A percentile compares a stretch with the other conserved stretches of the same genome.
phyloP scores from a whole-genome alignment of 352 stramenopile genomes.

The Phytophthora brassicae region DNA sequence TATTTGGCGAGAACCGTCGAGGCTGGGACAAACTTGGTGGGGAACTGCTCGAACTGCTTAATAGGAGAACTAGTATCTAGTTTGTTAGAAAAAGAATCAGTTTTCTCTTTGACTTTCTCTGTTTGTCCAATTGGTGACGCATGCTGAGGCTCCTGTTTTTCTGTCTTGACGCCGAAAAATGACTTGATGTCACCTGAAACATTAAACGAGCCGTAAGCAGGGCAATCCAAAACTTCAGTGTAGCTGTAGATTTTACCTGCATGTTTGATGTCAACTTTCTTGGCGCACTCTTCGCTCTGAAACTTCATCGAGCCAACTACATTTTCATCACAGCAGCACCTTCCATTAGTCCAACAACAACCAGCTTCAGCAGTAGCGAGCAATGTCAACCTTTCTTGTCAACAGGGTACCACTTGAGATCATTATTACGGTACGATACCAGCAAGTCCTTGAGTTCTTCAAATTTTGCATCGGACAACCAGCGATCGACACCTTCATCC shows the following conservation, averaged over 20 bases:
- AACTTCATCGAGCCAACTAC: conserved; percentile 77
- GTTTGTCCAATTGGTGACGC: not conserved
- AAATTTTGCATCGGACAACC: conserved; percentile 71
- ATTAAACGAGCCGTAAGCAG: not conserved
- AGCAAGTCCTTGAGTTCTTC: conserved; percentile 55
- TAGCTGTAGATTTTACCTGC: conserved; percentile 35
- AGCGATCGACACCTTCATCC: conserved; percentile 56
- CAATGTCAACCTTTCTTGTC: conserved; percentile 64
- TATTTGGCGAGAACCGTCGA: conserved; percentile 53
- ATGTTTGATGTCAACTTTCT: conserved; percentile 78
- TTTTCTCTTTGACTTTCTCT: conserved; percentile 11
- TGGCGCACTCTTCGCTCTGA: conserved; percentile 70
- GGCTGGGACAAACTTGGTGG: conserved; percentile 41
- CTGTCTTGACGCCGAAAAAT: conserved; percentile 57
- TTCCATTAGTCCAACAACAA: not conserved
- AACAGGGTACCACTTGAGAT: conserved; percentile 79
- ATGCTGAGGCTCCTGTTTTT: conserved; percentile 27
- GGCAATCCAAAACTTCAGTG: not conserved
- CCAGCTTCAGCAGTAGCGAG: too few species aligned
- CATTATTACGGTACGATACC: conserved; percentile 43
- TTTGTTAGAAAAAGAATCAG: not conserved
- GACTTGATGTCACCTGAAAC: conserved; percentile 61
- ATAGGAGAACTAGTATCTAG: not conserved
- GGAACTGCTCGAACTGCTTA: conserved; percentile 24
- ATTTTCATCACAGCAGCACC: not conserved